Evolutionary conservation across 176 grass and related monocot species (phyloP), one percentile per base, ranked within the genome.

Genomic region (Secale cereale): DNA sequence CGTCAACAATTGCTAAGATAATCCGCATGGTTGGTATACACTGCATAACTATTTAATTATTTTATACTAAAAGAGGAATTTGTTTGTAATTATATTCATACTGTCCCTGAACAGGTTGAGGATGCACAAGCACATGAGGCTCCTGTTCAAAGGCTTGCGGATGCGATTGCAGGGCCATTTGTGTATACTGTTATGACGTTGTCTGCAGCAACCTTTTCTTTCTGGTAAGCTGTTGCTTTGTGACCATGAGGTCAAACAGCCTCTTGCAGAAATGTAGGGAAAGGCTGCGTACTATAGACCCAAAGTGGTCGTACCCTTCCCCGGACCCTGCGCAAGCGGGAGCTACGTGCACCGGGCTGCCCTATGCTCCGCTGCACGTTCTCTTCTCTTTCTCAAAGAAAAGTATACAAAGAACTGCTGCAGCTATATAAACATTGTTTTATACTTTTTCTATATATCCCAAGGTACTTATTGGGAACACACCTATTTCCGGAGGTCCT

Each of bases 1-100:
- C 91, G 27, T 98, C 96, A 85, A 98, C 93, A 35, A 98, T 98
- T 89, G 90, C 96, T 54, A 98, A 98, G 90, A 98, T 98, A 85
- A 83, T 98, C 87, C 91, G 83, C 40, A 98, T 98, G 93, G 93
- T 98, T 35, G 19, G 83, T 35, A 81, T 30, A 81, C 59, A 76
- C 6, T 0, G 8, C 1, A 76, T 6, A 12, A 31, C 45, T 76
- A 12, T 54, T 76, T 31, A 31, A 22, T 32, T 54, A 31, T 46
- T 28, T 75, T 75, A 35, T 61, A 43, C n/a, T 73, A 65, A 36
- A 86, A 45, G 8, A 10, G 1, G 4, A 20, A 52, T 36, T 40
- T 28, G 9, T 32, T 36, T 41, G 43, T 86, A 52, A 43, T 23
- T 82, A 31, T 43, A 41, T 35, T 74, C 19, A 5, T 64, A 82